These are phyloP conservation scores for Cercospora sp. DNA, from an alignment of 2,329 filamentous ascomycete genomes.

Conservation along the genomic window DNA sequence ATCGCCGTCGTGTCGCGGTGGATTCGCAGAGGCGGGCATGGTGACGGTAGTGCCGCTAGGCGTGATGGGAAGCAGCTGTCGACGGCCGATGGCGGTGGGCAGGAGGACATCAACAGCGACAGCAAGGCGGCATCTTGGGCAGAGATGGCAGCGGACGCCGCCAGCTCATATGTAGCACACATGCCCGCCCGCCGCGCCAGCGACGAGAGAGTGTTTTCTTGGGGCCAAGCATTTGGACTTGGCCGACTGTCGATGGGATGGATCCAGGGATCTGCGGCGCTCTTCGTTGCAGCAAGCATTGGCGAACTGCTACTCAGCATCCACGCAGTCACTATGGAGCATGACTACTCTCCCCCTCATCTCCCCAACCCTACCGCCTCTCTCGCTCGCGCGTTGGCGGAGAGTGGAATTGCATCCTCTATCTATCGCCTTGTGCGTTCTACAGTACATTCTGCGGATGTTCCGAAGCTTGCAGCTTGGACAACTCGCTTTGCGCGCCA, in stretches of 20 bases:
- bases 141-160: not conserved
- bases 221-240: not conserved
- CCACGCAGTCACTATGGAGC: too few species aligned
- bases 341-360: too few species aligned
- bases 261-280: not conserved
- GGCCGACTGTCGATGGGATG: not conserved
- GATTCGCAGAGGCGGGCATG: not conserved
- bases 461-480: too few species aligned
- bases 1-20: not conserved
- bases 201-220: not conserved
- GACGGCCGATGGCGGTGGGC: not conserved
- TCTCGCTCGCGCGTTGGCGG: too few species aligned
- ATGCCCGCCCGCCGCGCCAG: not conserved
- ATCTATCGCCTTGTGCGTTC: too few species aligned
- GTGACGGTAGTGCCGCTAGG: not conserved
- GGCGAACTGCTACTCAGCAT: not conserved
- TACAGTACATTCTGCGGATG: too few species aligned
- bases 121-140: not conserved
- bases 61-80: not conserved
- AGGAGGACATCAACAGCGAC: not conserved
- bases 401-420: too few species aligned
- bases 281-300: not conserved
- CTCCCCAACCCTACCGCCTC: too few species aligned
- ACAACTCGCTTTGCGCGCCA: too few species aligned
- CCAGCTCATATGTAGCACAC: conserved; percentile 5